Base-by-base conservation (phyloP, 73 alveolate genomes). In the Paramecium tetraurelia region DNA sequence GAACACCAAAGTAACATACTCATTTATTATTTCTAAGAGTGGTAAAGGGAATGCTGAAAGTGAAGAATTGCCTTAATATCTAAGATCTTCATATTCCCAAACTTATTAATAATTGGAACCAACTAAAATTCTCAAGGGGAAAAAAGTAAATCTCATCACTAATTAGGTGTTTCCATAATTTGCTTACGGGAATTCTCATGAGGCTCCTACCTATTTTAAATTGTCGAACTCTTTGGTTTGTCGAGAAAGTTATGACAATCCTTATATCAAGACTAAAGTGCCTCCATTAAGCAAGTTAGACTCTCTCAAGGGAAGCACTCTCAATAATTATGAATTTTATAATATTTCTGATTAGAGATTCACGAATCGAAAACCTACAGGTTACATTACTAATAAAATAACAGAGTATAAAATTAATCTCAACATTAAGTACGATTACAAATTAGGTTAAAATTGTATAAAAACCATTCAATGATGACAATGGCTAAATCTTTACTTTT, bases 121-220 rank as follows among this genome's bases (percentile, higher is more conserved):
- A 12, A 22, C 46, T 12, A 41, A 48, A 80, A 43, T 46, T 24
- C 29, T 27, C 2, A 80, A 80, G 33, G 90, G 90, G 3, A 80
- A 80, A 46, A 80, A 46, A 10, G 90, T 80, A 43, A n/a, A 9
- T 0, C 8, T 24, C 18, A 80, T 9, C 0, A 3, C 46, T 21
- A 14, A 4, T 21, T 41, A 80, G 90, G 90, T 80, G 1, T 80
- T 80, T 46, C 90, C 90, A 4, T 80, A 80, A 80, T 80, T 80
- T 80, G 90, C 90, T 18, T 80, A 80, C 46, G 90, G 90, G 16
- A 80, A 80, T 80, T 80, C 90, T 31, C 27, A 31, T n/a, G 90
- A 80, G 27, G 43, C 76, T 20, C 90, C 90, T 2, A 14, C 90
- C 21, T 80, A 80, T 22, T 80, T 80, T 44, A 40, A 33, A 80